Percentiles rank a stretch among this genome's conserved stretches.
phyloP scores from a whole-genome alignment of 345 rosid genomes.

The Lumnitzera racemosa region DNA sequence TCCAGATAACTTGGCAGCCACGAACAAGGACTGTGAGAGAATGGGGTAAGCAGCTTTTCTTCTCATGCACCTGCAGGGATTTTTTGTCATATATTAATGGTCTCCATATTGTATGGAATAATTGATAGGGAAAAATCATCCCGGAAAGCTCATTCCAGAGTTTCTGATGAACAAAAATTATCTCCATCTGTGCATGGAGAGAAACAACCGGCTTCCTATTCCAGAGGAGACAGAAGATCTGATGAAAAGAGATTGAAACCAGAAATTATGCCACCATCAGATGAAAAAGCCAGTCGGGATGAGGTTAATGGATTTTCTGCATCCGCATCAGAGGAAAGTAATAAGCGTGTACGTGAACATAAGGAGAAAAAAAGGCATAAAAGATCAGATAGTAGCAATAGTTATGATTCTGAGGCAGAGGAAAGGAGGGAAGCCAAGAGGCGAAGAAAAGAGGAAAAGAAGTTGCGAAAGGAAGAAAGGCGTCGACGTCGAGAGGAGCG shows the following conservation, averaged over 20 bases:
- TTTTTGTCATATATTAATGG: neutral
- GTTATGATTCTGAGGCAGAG: constrained; percentile 59
- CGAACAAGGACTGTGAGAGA: constrained; percentile 33
- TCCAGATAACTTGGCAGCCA: constrained; percentile 17
- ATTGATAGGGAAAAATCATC: constrained; percentile 46
- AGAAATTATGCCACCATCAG: constrained; percentile 19
- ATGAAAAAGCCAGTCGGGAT: constrained; percentile 32
- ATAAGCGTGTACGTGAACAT: constrained; percentile 25
- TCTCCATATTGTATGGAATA: constrained; percentile 13
- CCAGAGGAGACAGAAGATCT: constrained; percentile 21
- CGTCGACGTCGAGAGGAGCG: constrained; percentile 71
- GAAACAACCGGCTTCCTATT: constrained; percentile 12
- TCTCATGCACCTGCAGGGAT: neutral
- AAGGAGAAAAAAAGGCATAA: constrained; percentile 61
- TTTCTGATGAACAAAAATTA: constrained; percentile 31
- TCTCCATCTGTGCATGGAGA: constrained; percentile 25
- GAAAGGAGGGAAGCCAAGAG: constrained; percentile 80
- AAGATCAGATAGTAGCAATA: constrained; percentile 45
- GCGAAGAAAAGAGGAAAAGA: constrained; percentile 88
- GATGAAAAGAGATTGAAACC: constrained; percentile 28
- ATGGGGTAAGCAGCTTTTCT: constrained; percentile 35
- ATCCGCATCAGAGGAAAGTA: constrained; percentile 50
- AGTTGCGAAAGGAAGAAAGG: constrained; percentile 73
- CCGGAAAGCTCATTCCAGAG: constrained; percentile 23
- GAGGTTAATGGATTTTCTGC: constrained; percentile 32